These are phyloP conservation scores for Argentina anserina DNA, from an alignment of 306 rosid species.

Conservation along the genomic window DNA sequence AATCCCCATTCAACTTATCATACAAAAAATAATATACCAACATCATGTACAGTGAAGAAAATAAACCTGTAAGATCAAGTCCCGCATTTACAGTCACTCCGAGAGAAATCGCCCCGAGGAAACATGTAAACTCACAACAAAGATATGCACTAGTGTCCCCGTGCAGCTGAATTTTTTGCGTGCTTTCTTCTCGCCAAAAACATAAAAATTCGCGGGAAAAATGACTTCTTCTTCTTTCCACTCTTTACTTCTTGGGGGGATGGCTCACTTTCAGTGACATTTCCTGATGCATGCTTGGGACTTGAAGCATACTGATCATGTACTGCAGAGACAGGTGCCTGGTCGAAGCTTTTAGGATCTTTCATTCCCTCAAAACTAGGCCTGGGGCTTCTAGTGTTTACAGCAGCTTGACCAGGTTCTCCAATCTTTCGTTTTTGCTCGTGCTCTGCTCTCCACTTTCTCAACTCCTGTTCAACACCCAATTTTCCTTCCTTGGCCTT, in stretches of 20 bases:
- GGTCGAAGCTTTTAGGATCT: constrained; percentile 36
- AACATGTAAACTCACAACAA: constrained; percentile 30
- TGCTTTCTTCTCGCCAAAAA: constrained; percentile 70
- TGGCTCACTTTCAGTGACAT: constrained; percentile 34
- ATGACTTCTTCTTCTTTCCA: constrained; percentile 67
- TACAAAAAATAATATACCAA: constrained; percentile 38
- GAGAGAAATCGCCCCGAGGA: constrained; percentile 26
- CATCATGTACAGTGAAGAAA: constrained; percentile 39
- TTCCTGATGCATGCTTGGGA: constrained; percentile 39
- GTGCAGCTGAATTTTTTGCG: constrained; percentile 44
- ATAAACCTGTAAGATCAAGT: constrained; percentile 11
- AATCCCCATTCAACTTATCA: constrained; percentile 42
- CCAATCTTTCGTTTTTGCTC: constrained; percentile 75
- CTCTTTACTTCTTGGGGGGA: constrained; percentile 53
- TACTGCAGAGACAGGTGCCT: constrained; percentile 23
- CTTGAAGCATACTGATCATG: constrained; percentile 38
- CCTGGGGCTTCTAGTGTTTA: constrained; percentile 56
- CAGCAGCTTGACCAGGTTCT: constrained; percentile 50
- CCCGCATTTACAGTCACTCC: constrained; percentile 22
- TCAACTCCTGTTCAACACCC: constrained; percentile 88
- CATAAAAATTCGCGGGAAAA: constrained; percentile 85
- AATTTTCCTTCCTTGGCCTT: constrained; percentile 96
- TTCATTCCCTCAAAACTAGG: constrained; percentile 60
- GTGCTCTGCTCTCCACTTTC: constrained; percentile 93
- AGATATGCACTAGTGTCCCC: constrained; percentile 16